Percentiles rank a stretch among this genome's conserved stretches.
These are phyloP conservation scores for Aspergillus tubingensis DNA, from an alignment of 2,329 filamentous ascomycete genomes.

Conservation along the genomic window DNA sequence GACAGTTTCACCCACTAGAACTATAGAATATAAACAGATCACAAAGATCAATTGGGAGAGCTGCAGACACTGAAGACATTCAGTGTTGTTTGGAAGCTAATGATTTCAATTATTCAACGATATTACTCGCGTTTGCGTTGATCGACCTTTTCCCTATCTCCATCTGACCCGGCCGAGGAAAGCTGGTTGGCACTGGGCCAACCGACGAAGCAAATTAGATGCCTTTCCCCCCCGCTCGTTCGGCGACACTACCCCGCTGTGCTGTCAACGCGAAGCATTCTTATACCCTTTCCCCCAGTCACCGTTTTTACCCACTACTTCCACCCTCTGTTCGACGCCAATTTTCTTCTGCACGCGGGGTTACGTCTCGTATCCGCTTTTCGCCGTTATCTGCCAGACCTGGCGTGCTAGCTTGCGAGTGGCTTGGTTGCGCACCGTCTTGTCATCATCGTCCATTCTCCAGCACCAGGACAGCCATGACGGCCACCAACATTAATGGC, in stretches of 20 bases:
- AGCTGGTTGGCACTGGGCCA: conserved; percentile 4
- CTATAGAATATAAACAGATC: not conserved
- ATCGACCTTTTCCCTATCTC: conserved; percentile 19
- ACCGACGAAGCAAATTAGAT: conserved; percentile 30
- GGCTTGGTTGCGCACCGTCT: conserved; percentile 17
- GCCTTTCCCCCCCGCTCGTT: conserved; percentile 30
- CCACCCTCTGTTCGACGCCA: conserved; percentile 14
- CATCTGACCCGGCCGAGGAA: conserved; percentile 12
- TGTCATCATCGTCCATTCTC: conserved; percentile 15
- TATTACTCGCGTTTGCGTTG: conserved; percentile 5
- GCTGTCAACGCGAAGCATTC: conserved; percentile 20
- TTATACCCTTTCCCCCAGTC: conserved; percentile 21
- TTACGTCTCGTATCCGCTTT: conserved; percentile 20
- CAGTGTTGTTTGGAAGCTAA: not conserved
- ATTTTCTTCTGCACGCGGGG: conserved; percentile 18
- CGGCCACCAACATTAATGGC: conserved; percentile 90
- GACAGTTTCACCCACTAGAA: not conserved
- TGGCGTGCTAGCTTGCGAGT: conserved; percentile 18
- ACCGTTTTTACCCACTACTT: conserved; percentile 15
- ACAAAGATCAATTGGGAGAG: not conserved
- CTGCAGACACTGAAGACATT: not conserved
- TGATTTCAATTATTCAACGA: conserved; percentile 12
- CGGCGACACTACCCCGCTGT: conserved; percentile 29
- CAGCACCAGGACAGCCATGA: conserved; percentile 66
- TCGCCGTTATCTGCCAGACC: conserved; percentile 17